Evolutionary conservation across 2,329 filamentous ascomycete genomes (phyloP).

Genomic region (Parastagonospora nodorum): DNA sequence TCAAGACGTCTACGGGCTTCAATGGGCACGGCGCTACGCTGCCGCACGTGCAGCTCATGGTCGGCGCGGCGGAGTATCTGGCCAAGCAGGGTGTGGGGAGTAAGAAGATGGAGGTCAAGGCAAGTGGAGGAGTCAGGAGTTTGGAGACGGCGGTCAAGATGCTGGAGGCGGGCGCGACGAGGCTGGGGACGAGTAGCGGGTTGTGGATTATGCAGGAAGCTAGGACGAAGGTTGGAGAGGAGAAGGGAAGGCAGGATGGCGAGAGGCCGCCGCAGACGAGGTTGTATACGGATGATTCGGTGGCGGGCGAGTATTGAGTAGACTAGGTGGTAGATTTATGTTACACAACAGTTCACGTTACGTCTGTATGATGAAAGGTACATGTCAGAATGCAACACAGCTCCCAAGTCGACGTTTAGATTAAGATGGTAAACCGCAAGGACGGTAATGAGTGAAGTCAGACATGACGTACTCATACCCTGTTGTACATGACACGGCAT

Average conservation of each 20-base stretch:
- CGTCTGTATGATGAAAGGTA: no score
- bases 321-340: neutral
- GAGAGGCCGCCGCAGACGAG: slow-evolving; percentile 35
- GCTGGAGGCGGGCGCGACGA: slow-evolving; percentile 61
- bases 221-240: slow-evolving; percentile 28
- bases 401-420: no score
- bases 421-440: no score
- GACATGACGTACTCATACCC: no score
- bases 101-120: slow-evolving; percentile 59
- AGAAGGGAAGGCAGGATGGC: slow-evolving; percentile 26
- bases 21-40: slow-evolving; percentile 59
- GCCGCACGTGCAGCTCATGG: slow-evolving; percentile 61
- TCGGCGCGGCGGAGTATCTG: slow-evolving; percentile 53
- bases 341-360: neutral
- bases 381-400: no score
- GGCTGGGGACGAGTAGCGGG: slow-evolving; percentile 62
- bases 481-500: neutral
- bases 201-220: slow-evolving; percentile 60
- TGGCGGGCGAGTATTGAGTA: slow-evolving; percentile 14
- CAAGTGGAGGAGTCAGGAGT: slow-evolving; percentile 61
- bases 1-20: slow-evolving; percentile 67
- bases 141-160: slow-evolving; percentile 58
- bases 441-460: no score
- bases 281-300: slow-evolving; percentile 45
- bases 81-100: slow-evolving; percentile 35